These are phyloP conservation scores for Clarireedia paspali DNA, from an alignment of 2,329 filamentous ascomycete species.

Conservation along the genomic window DNA sequence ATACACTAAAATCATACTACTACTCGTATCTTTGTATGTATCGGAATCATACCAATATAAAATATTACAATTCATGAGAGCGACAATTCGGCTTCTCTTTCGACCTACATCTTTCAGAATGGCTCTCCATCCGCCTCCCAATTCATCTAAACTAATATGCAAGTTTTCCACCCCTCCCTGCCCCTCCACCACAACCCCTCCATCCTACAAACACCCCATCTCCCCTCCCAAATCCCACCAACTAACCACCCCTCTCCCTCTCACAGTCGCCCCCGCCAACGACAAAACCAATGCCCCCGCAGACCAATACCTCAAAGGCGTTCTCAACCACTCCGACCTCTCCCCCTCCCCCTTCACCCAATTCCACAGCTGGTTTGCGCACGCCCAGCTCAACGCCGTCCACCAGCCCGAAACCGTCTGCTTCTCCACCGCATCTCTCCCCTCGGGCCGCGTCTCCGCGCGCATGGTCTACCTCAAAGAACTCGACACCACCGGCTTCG, in stretches of 20 bases:
- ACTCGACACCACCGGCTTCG: constrained; percentile 72
- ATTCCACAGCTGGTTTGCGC: constrained; percentile 84
- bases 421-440: constrained; percentile 75
- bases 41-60: not conserved
- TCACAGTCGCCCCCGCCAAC: constrained; percentile 55
- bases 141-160: constrained; percentile 28
- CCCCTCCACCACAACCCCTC: not conserved
- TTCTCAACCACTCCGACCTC: constrained; percentile 55
- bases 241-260: not conserved
- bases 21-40: too few species aligned
- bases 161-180: constrained; percentile 1
- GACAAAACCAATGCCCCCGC: constrained; percentile 53
- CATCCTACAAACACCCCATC: not conserved
- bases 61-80: constrained; percentile 14
- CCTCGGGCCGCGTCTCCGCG: constrained; percentile 74
- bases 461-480: constrained; percentile 95
- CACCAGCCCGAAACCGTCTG: constrained; percentile 83
- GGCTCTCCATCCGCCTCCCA: constrained; percentile 24
- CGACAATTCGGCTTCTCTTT: constrained; percentile 16
- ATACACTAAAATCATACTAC: too few species aligned
- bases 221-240: not conserved
- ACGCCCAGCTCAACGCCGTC: constrained; percentile 51
- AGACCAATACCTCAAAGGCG: constrained; percentile 64
- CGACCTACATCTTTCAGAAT: constrained; percentile 18
- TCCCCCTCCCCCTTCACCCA: constrained; percentile 64